Evolutionary conservation across 1,284 basidiomycete genomes (phyloP), one percentile per base, ranked within the genome.

Genomic region (Fomitopsis schrenkii): DNA sequence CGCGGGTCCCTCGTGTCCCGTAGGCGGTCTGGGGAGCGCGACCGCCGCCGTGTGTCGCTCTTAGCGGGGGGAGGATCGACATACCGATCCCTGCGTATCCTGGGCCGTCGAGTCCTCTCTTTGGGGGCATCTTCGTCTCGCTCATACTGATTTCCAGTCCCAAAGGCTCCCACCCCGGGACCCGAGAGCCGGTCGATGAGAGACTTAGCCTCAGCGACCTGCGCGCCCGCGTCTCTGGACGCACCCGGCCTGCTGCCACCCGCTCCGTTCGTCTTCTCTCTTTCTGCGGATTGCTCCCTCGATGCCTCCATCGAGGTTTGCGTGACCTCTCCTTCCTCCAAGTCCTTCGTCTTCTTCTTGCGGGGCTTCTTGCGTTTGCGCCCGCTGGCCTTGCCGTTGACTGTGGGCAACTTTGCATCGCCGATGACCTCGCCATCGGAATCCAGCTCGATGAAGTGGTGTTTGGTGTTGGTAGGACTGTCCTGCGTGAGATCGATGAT

Each of bases 401-500:
- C 53, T 19, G 38, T 36, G 36, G 48, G 33, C 14, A 42, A 10
- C 48, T 57, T 59, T 44, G 36, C 6, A 42, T 60, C 26, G 57
- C 41, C n/a, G 26, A 63, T 46, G 44, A 65, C 53, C 26, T 68
- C 65, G 19, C 62, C 65, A 46, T 71, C 72, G 30, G 67, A 67
- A 59, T 71, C 68, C 36, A 73, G 59, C 50, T 69, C 67, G 57
- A 73, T 71, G 58, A 67, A 57, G 26, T 72, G 64, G 22, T 60
- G 59, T 8, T 62, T 15, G 9, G 12, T 15, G 9, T 8, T 40
- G 14, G 9, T 48, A 19, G 70, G 63, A 10, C 60, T 54, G n/a
- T 69, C 64, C 15, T 48, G 61, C 1, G 76, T 78, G 55, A 78
- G 72, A 58, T 78, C 76, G 40, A 78, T 77, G 48, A 77, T 70